Base-by-base conservation (phyloP, 2,329 filamentous ascomycete genomes). In the Calonectria naviculata region DNA sequence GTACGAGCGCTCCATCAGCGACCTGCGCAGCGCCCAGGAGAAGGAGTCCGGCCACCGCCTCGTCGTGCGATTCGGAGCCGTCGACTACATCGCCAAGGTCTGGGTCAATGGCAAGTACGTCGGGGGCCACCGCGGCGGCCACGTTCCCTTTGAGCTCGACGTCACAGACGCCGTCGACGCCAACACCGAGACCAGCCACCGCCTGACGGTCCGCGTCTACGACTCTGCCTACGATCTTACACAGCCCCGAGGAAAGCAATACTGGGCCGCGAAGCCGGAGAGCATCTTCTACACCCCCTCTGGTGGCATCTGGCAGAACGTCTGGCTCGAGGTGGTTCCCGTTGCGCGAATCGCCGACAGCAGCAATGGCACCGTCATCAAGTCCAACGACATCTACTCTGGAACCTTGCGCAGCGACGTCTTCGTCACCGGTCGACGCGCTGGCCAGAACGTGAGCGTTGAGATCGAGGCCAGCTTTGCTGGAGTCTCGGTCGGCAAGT, bases 171-270 rank as follows among this genome's bases (percentile, higher is more conserved):
- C 81, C 1, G 66, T 88, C 31, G 73, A 76, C 9, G 71, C 74
- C 46, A 71, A 74, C 7, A 58, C 74, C 4, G 76, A 75, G 6
- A 76, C 73, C 0, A 78, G 75, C 2, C 76, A 85, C 12, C 82
- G 85, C 1, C 77, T 93, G 5, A 90, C 88, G 0, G 65, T 93
- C 4, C 85, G 91, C 4, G 89, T 92, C 0, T 88, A 87, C 44
- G 91, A 93, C 79, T 93, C 91, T 0, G 89, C 91, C 0, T 89
- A 88, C 70, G 91, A 93, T 71, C 81, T 93, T 9, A 87, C 88
- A 0, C 91, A 93, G 79, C 92, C 90, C 1, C 85, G 92, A 36
- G 92, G 92, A 0, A 93, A 93, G 79, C 92, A 93, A 80, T 91
- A 91, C 76, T 92, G 90, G 90, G 87, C 85, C 4, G 87, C 88